Percentiles rank a stretch among this genome's conserved stretches.
Conservation (phyloP, 2,329 filamentous ascomycete species). For the Alternaria gaisen region DNA sequence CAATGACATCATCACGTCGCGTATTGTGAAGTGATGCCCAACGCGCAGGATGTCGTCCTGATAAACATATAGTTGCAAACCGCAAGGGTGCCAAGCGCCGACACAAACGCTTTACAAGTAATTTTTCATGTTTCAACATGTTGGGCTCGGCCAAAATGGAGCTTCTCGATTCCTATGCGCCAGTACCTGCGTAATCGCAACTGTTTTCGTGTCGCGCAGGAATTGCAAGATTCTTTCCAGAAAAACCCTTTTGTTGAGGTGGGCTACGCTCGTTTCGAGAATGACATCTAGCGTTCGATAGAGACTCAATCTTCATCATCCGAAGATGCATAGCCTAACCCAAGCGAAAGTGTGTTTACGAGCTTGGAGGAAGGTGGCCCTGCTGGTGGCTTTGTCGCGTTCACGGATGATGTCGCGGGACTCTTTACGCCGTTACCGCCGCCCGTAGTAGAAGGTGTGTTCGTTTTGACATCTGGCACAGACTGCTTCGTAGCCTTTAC, state of each 20-base stretch:
- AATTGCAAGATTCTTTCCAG: no score
- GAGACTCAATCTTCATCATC: conserved; percentile 51
- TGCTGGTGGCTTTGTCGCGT: conserved; percentile 14
- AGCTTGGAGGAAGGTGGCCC: conserved; percentile 25
- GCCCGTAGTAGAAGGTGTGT: background rate
- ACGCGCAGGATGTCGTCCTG: background rate
- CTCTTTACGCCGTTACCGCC: background rate
- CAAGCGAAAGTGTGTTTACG: conserved; percentile 39
- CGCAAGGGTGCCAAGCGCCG: no score
- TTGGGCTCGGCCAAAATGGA: background rate
- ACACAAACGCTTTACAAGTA: background rate
- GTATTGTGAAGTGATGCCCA: background rate
- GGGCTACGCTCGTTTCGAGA: background rate
- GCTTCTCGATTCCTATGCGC: background rate
- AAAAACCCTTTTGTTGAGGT: background rate
- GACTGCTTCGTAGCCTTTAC: conserved; percentile 3
- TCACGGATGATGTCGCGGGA: background rate
- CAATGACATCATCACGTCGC: conserved; percentile 12
- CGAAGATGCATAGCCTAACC: conserved; percentile 55
- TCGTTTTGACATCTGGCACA: background rate
- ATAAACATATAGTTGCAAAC: background rate
- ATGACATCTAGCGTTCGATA: background rate
- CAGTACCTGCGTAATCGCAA: background rate
- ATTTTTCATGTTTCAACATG: background rate
- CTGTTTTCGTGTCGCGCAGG: no score